A percentile compares a stretch with the other conserved stretches of the same genome.
These are phyloP conservation scores for Backusella psychrophila DNA, from an alignment of 192 early-diverging fungal species.

Conservation along the genomic window DNA sequence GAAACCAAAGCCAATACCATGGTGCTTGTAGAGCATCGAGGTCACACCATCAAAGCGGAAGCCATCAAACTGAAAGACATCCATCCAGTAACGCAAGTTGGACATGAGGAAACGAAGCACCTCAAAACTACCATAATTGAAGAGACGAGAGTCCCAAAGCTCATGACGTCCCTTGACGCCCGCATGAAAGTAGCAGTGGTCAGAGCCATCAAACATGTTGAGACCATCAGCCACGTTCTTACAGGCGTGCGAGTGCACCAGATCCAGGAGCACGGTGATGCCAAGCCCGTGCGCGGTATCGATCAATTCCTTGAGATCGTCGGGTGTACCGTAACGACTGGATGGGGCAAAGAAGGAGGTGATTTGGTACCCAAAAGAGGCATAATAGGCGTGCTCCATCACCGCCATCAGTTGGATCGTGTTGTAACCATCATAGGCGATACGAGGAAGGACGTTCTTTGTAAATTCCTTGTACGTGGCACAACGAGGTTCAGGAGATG, in stretches of 20 bases:
- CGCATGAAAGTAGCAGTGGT: conserved; percentile 96
- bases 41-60: conserved; percentile 99
- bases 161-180: conserved; percentile 85
- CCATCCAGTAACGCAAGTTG: conserved; percentile 93
- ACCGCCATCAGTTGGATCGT: conserved; percentile 87
- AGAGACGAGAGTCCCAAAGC: conserved; percentile 93
- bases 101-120: conserved; percentile 91
- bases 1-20: conserved; percentile 95
- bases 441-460: conserved; percentile 78
- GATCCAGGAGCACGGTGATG: conserved; percentile 84
- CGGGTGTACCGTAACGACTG: conserved; percentile 90
- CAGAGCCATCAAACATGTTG: conserved; percentile 94
- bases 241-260: conserved; percentile 96
- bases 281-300: conserved; percentile 91
- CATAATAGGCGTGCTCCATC: conserved; percentile 99
- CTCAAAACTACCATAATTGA: conserved; percentile 94
- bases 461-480: conserved; percentile 89
- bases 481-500: conserved; percentile 78
- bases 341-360: conserved; percentile 94
- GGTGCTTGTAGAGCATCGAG: conserved; percentile 93
- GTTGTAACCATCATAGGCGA: conserved; percentile 82
- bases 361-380: conserved; percentile 98
- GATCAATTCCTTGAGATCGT: conserved; percentile 88
- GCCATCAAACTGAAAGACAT: conserved; percentile 91
- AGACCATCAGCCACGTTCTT: conserved; percentile 96